Base-by-base conservation (phyloP, 805 yeast genomes). In the Lachancea dasiensis region DNA sequence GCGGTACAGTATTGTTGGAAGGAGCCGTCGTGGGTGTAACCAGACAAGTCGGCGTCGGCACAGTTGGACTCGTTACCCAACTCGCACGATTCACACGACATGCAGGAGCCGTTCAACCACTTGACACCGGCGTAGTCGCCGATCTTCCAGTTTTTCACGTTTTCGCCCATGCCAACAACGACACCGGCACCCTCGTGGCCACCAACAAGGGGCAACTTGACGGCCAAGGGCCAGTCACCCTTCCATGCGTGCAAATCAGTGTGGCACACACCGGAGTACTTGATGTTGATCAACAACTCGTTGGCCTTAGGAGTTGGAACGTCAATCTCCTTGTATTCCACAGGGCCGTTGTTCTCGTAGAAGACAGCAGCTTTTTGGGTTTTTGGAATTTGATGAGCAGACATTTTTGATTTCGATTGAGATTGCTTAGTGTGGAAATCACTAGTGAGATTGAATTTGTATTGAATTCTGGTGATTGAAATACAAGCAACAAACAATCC, bases 191-290 rank as follows among this genome's bases (percentile, higher is more conserved):
- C 82, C 58, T 77, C 82, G 62, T 77, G 82, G 53, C 82, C 82
- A 49, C 82, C 82, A 33, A 77, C 80, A 47, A 77, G 65, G 26
- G 81, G 81, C 51, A 76, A 63, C 70, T 68, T 46, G 68, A 51
- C 75, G 47, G 67, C 75, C 61, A 81, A 69, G 36, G 94, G 92
- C 94, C 95, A 86, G 68, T 86, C 95, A 56, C 95, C 95, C 61
- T 82, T 77, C 89, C 92, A 84, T 39, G 94, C 95, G 69, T 86
- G 95, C 61, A 86, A 74, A 60, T 86, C 95, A 25, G 95, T 85
- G 72, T 87, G 95, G 67, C 95, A 86, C 40, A 86, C 95, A 65
- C 95, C 95, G 19, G 95, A 77, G 72, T 79, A 86, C 67, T 77
- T 78, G 64, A 86, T 79, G 63, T 86, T 78, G 66, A 86, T 70